A percentile compares a stretch with the other conserved stretches of the same genome.
These are phyloP conservation scores for Amanita pallidorosea DNA, from an alignment of 768 basidiomycete species.

Conservation along the genomic window DNA sequence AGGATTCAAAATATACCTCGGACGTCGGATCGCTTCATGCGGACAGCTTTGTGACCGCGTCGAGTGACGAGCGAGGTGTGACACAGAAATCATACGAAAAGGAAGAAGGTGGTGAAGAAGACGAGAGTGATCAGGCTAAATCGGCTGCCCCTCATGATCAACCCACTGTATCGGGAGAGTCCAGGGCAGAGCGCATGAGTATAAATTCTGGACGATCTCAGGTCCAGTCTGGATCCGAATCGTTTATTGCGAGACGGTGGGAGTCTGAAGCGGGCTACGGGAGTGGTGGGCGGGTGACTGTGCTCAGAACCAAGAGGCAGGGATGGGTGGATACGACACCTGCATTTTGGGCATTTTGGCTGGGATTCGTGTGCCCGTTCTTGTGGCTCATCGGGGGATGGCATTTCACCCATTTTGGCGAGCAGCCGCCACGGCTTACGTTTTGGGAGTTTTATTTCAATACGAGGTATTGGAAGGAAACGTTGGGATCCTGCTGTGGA, in stretches of 20 bases:
- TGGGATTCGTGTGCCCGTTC: conserved; percentile 63
- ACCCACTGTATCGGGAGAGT: neutral
- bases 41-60: conserved; percentile 48
- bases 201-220: conserved; percentile 6
- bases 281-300: conserved; percentile 14
- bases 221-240: conserved; percentile 29
- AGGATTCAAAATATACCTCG: conserved; percentile 11
- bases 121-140: neutral
- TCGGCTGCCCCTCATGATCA: neutral
- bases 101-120: neutral
- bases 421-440: conserved; percentile 31
- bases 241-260: conserved; percentile 43
- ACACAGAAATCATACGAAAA: neutral
- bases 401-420: conserved; percentile 43
- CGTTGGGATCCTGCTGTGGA: conserved; percentile 18
- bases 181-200: conserved; percentile 2
- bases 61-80: neutral
- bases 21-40: conserved; percentile 37
- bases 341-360: conserved; percentile 59
- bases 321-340: conserved; percentile 23
- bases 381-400: conserved; percentile 74
- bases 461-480: conserved; percentile 25
- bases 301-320: conserved; percentile 14
- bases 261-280: conserved; percentile 30
- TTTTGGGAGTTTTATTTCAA: conserved; percentile 38